Evolutionary conservation across 2,329 filamentous ascomycete species (phyloP), one percentile per base, ranked within the genome.

Genomic region (Calonectria montana): DNA sequence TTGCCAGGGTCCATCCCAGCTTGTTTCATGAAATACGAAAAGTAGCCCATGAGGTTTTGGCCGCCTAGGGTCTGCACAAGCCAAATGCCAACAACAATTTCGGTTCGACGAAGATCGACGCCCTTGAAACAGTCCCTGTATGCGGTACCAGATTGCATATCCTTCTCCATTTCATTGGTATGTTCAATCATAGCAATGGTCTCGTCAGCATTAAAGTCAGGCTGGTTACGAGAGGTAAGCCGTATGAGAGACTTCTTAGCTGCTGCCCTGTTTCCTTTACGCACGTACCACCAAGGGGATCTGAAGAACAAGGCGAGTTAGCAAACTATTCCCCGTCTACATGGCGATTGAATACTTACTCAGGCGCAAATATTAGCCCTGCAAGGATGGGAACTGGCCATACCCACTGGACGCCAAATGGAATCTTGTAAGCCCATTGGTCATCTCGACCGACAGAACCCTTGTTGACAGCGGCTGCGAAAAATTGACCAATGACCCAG

Each of bases 401-500:
- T 0, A 87, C 81, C 88, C 88, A 90, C 79, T 89, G 88, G 8
- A 89, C 77, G 18, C 81, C 87, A 71, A 88, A 89, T 0, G 88
- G 87, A 43, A 86, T 87, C 3, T 83, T 83, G 74, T 88, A 89
- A 0, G 86, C 84, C 86, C 87, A 88, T 59, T 88, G 73, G 27
- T 86, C 84, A 0, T 78, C 73, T 1, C 83, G 79, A 25, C 77
- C 72, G 10, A 86, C 78, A 5, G 87, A 84, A 6, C 81, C 83
- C 41, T 84, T 84, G 71, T 87, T 84, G 15, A 89, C 86, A 0
- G 85, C 87, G 0, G 86, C 84, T 0, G 85, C 84, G 55, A 88
- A 83, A 73, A 91, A 84, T 72, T 90, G 88, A 0, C 89, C 89
- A 59, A 90, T 87, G 3, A 88, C 87, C 86, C 88, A 90, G 74